phyloP scores from a whole-genome alignment of 495 filamentous ascomycete species.

The Glonium stellatum region DNA sequence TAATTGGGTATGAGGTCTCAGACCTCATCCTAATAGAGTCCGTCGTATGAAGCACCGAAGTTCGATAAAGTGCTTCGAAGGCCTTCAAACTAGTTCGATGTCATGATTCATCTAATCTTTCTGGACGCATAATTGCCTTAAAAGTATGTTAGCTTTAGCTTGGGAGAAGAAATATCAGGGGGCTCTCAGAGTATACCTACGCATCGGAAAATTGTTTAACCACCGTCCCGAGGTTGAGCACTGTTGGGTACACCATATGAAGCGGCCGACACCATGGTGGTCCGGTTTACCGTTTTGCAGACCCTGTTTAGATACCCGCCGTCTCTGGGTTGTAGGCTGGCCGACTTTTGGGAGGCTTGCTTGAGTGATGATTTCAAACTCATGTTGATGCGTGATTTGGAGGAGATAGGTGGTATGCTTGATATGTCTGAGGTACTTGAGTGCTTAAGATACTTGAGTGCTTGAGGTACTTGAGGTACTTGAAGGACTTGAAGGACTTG shows the following conservation, averaged over 20 bases:
- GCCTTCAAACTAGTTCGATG: not conserved
- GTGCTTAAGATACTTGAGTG: too few relatives aligned
- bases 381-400: not conserved
- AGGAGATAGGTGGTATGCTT: too few relatives aligned
- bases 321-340: slow-evolving; percentile 15
- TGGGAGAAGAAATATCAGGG: not conserved
- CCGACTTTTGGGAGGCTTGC: not conserved
- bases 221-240: slow-evolving; percentile 15
- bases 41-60: slow-evolving; percentile 3
- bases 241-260: slow-evolving; percentile 1
- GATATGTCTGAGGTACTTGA: too few relatives aligned
- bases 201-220: slow-evolving; percentile 2
- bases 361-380: not conserved
- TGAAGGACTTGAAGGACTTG: too few relatives aligned
- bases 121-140: too few relatives aligned
- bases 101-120: not conserved
- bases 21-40: not conserved
- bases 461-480: too few relatives aligned
- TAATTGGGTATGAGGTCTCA: not conserved
- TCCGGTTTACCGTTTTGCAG: not conserved
- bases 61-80: not conserved
- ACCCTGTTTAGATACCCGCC: slow-evolving; percentile 16
- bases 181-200: slow-evolving; percentile 1
- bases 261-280: not conserved
- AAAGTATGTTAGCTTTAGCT: not conserved